phyloP scores from a whole-genome alignment of 345 rosid genomes.

The Populus ilicifolia region DNA sequence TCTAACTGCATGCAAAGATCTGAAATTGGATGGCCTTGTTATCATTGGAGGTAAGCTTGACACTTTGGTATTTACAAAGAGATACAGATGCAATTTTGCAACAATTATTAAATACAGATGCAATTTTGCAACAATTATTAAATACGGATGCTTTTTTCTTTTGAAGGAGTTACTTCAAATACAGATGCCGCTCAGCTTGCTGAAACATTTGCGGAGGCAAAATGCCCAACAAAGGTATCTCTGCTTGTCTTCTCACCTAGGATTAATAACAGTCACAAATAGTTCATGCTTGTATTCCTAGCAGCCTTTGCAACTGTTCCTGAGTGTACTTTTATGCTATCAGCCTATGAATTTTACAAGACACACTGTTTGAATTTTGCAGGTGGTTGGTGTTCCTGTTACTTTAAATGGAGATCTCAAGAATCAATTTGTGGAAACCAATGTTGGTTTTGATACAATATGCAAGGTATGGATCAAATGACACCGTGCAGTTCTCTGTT shows the following conservation, averaged over 20 bases:
- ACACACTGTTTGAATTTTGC: constrained; percentile 11
- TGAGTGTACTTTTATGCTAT: neutral
- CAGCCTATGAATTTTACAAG: neutral
- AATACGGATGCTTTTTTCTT: constrained; percentile 10
- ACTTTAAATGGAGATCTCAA: constrained; percentile 94
- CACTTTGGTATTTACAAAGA: neutral
- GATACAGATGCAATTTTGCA: constrained; percentile 1
- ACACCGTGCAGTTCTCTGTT: neutral
- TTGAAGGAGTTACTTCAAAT: constrained; percentile 87
- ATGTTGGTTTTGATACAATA: constrained; percentile 97
- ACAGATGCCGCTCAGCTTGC: constrained; percentile 99
- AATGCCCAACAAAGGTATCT: constrained; percentile 80
- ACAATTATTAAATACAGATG: constrained; percentile 4
- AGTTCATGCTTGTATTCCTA: neutral
- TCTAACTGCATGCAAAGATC: constrained; percentile 66
- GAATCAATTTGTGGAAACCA: constrained; percentile 90
- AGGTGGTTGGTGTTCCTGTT: constrained; percentile 99
- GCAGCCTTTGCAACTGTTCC: neutral
- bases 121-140: constrained; percentile 6
- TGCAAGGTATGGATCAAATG: constrained; percentile 59
- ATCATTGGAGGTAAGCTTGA: constrained; percentile 75
- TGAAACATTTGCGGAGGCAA: constrained; percentile 83
- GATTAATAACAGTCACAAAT: neutral
- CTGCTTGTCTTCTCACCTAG: neutral
- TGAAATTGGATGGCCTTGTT: constrained; percentile 93